Base-by-base conservation (phyloP, 2,329 filamentous ascomycete species). In the Talaromyces sp. region DNA sequence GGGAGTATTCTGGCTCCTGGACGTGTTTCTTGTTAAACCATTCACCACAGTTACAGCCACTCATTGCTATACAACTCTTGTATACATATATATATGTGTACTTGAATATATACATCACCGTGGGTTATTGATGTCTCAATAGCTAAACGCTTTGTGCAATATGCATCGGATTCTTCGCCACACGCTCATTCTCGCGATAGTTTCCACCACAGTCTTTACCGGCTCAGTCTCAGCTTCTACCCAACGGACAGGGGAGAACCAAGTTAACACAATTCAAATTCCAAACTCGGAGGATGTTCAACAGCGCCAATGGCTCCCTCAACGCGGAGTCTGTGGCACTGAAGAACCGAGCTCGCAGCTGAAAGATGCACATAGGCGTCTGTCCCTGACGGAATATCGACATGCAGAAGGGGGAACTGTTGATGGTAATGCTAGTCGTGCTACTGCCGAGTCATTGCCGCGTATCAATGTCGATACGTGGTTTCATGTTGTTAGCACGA, bases 401-500 rank as follows among this genome's bases (percentile, higher is more conserved):
- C 47, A 64, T 49, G 36, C 66, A 15, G 38, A 17, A 38, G 22
- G 56, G 8, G 31, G 34, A 22, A 53, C 22, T 36, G 65, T 60
- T n/a, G 70, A 70, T 36, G 68, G 65, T 27, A 70, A 73, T 8
- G 31, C 59, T 19, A 61, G 29, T 27, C 59, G 29, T 58, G 49
- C 51, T 40, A n/a, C 51, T 31, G 29, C 31, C 34, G 65, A 70
- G 11, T 65, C 59, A 6, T 36, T 67, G 19, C 58, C 65, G 4
- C 71, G 72, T 15, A 78, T 79, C 53, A 71, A 75, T 60, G 75
- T 80, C 29, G 74, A 78, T 8, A 79, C 76, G 22, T 81, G 78
- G 71, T 78, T 82, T 61, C 80, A 82, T 68, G 74, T 82, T 49
- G 70, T 82, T 47, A 75, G 73, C 61, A 76, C 74, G 65, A 69